phyloP scores from a whole-genome alignment of 2,329 filamentous ascomycete genomes.

The Aspergillus chevalieri region DNA sequence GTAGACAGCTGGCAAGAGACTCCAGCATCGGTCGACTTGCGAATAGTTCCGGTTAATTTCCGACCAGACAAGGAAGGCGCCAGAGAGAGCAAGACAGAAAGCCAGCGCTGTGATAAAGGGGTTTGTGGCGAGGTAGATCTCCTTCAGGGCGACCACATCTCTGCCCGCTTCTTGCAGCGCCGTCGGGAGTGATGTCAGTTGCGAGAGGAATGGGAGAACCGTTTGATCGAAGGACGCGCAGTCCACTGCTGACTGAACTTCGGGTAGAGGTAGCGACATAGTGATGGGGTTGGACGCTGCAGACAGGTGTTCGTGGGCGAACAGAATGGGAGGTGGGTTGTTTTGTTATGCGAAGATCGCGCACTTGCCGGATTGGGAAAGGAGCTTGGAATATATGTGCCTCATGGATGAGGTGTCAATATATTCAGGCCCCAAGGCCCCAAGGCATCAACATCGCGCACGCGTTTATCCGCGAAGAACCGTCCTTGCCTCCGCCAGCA shows the following conservation, averaged over 20 bases:
- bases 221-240: constrained; percentile 70
- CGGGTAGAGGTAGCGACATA: constrained; percentile 60
- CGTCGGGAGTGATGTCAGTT: constrained; percentile 64
- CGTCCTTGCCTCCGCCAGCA: not conserved
- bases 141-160: constrained; percentile 56
- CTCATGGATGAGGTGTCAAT: not conserved
- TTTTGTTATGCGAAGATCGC: not conserved
- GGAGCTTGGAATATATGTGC: not conserved
- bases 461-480: not conserved
- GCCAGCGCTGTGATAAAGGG: constrained; percentile 71
- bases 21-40: constrained; percentile 93
- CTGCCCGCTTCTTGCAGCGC: constrained; percentile 56
- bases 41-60: constrained; percentile 92
- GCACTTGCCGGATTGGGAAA: constrained; percentile 4
- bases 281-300: not conserved
- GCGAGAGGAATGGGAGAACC: constrained; percentile 66
- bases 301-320: not conserved
- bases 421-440: constrained; percentile 1
- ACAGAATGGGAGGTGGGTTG: not conserved
- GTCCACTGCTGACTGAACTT: constrained; percentile 63
- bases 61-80: constrained; percentile 66
- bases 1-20: constrained; percentile 79
- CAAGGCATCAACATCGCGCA: not conserved
- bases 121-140: constrained; percentile 78
- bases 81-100: constrained; percentile 63